Base-by-base conservation (phyloP, 1,284 basidiomycete species). In the Malassezia cuniculi region DNA sequence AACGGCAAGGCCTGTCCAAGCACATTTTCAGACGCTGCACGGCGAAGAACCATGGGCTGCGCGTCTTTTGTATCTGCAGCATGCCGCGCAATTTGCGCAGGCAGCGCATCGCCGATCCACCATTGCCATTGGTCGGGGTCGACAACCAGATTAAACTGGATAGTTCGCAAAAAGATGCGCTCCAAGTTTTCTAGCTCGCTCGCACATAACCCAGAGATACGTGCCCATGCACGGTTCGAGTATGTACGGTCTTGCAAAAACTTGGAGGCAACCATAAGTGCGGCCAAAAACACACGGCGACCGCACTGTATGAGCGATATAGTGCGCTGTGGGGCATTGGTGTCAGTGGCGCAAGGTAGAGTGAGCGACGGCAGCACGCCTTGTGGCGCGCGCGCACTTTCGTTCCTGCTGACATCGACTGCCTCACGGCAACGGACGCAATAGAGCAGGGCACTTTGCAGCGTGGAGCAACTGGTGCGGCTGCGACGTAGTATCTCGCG, bases 181-280 rank as follows among this genome's bases (percentile, higher is more conserved):
- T 73, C 71, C 30, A 71, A 66, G 27, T 48, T 41, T 39, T 68
- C 68, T 33, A 73, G 63, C 41, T 73, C 71, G 27, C 47, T 43
- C 19, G 69, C 56, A 12, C 59, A 50, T 4, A 73, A 50, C 5
- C 70, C 70, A 10, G 68, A 66, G 32, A 73, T 70, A 60, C 85
- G 85, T 6, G 82, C 79, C 86, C 86, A 93, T 14, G 86, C 85
- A 19, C 54, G 40, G 66, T 93, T 90, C 11, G 82, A 85, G 60
- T 87, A 93, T 38, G 82, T 85, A 40, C 82, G 79, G 60, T 94
- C 87, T 70, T 89, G 85, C 42, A 82, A 77, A 67, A 89, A 90
- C 65, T 94, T 93, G 19, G 81, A 81, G 0, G 86, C 85, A 30
- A 85, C 73, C 48, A 93, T 85, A 25, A 93, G 71, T 0, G 83